Evolutionary conservation across 2,329 filamentous ascomycete genomes (phyloP).

Genomic region (Ceratocystiopsis minuta): DNA sequence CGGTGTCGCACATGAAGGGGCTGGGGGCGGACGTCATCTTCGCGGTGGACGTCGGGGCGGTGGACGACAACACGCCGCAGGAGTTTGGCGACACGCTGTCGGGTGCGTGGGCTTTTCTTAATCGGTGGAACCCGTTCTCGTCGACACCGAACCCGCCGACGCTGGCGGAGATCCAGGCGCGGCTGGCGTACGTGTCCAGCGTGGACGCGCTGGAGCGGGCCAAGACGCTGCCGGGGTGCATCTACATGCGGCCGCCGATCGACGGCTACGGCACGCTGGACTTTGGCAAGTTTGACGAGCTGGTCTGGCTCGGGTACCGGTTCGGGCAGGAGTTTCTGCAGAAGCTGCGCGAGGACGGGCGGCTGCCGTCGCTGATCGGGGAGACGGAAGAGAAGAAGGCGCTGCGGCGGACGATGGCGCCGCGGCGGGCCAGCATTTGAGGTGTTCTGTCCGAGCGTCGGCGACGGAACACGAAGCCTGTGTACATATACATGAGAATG

Average conservation of each 20-base stretch:
- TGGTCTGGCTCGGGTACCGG: constrained; percentile 73
- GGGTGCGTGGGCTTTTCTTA: constrained; percentile 85
- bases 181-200: constrained; percentile 84
- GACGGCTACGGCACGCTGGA: constrained; percentile 88
- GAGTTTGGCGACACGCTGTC: constrained; percentile 86
- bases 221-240: constrained; percentile 75
- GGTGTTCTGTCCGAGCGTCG: too few species aligned
- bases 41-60: constrained; percentile 79
- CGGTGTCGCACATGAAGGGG: constrained; percentile 91
- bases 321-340: constrained; percentile 70
- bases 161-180: constrained; percentile 84
- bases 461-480: too few species aligned
- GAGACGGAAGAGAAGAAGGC: constrained; percentile 64
- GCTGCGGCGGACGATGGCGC: constrained; percentile 61
- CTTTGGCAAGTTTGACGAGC: constrained; percentile 95
- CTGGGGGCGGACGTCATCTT: constrained; percentile 89
- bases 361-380: constrained; percentile 44
- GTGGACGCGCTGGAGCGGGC: constrained; percentile 88
- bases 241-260: constrained; percentile 93
- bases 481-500: too few species aligned
- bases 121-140: constrained; percentile 94
- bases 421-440: constrained; percentile 58
- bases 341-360: constrained; percentile 59
- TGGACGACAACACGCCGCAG: constrained; percentile 86
- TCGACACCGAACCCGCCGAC: constrained; percentile 81